Percentiles rank a stretch among this genome's conserved stretches.
phyloP scores from a whole-genome alignment of 352 stramenopile species.

The Globisporangium perplexum region DNA sequence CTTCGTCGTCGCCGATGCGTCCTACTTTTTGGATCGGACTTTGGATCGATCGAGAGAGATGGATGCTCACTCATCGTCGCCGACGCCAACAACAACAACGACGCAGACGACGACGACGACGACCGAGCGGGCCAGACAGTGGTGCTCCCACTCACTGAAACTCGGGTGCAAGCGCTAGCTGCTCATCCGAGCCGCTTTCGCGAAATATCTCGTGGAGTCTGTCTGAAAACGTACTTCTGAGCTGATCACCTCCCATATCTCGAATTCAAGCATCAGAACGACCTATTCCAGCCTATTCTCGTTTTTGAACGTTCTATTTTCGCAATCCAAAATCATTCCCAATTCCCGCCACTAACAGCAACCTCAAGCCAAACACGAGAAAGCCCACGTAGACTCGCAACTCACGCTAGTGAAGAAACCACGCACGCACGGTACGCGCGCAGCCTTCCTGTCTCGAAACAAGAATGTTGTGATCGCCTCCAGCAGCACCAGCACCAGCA shows the following conservation, averaged over 20 bases:
- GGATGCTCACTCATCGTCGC: background rate
- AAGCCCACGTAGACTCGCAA: too few relatives aligned
- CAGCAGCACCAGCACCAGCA: background rate
- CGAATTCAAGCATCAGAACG: too few relatives aligned
- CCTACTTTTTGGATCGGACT: background rate
- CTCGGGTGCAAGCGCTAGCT: background rate
- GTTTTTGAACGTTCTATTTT: too few relatives aligned
- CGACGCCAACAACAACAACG: background rate
- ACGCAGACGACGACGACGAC: background rate
- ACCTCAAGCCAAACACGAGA: too few relatives aligned
- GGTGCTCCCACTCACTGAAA: background rate
- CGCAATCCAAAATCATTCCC: too few relatives aligned
- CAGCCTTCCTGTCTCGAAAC: background rate
- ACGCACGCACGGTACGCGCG: background rate
- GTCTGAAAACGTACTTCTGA: too few relatives aligned
- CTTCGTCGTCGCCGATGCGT: background rate
- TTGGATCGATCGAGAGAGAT: background rate
- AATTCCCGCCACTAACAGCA: too few relatives aligned
- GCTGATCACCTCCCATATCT: too few relatives aligned
- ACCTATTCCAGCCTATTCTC: too few relatives aligned
- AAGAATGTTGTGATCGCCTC: too few relatives aligned
- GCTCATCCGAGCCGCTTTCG: background rate
- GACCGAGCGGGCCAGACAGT: background rate
- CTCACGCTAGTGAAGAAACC: background rate
- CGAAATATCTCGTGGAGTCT: too few relatives aligned